These are phyloP conservation scores for Penicillium paradoxum DNA, from an alignment of 495 filamentous ascomycete species.

Conservation along the genomic window DNA sequence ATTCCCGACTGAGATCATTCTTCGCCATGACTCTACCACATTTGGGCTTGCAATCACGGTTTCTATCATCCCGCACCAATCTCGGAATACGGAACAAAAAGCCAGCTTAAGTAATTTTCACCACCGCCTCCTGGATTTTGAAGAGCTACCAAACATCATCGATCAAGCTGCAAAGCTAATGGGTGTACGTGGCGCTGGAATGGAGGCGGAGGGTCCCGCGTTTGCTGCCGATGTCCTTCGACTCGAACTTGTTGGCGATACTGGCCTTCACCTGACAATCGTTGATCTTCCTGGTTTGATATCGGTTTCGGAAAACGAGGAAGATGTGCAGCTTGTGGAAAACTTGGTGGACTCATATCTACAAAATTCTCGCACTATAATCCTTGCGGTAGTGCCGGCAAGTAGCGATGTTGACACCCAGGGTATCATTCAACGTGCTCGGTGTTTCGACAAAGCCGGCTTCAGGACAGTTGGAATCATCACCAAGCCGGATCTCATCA, in stretches of 20 bases:
- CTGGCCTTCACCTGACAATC: constrained; percentile 48
- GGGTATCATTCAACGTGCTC: constrained; percentile 40
- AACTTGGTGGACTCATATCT: constrained; percentile 30
- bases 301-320: constrained; percentile 24
- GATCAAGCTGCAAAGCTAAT: constrained; percentile 26
- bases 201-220: constrained; percentile 18
- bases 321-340: constrained; percentile 26
- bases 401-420: constrained; percentile 50
- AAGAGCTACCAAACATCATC: constrained; percentile 42
- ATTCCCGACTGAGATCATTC: constrained; percentile 31
- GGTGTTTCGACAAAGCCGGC: constrained; percentile 40
- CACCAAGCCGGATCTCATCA: constrained; percentile 48
- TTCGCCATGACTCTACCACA: constrained; percentile 14
- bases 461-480: constrained; percentile 52
- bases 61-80: neutral
- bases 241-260: constrained; percentile 46
- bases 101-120: neutral
- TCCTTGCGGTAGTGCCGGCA: constrained; percentile 40
- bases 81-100: neutral
- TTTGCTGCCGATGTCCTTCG: constrained; percentile 49
- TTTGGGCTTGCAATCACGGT: neutral
- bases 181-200: constrained; percentile 22
- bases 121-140: neutral
- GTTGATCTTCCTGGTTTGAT: constrained; percentile 52
- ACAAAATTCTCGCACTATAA: constrained; percentile 29